phyloP scores from a whole-genome alignment of 129 eudicot genomes.

The Pseudognaphalium luteoalbum region DNA sequence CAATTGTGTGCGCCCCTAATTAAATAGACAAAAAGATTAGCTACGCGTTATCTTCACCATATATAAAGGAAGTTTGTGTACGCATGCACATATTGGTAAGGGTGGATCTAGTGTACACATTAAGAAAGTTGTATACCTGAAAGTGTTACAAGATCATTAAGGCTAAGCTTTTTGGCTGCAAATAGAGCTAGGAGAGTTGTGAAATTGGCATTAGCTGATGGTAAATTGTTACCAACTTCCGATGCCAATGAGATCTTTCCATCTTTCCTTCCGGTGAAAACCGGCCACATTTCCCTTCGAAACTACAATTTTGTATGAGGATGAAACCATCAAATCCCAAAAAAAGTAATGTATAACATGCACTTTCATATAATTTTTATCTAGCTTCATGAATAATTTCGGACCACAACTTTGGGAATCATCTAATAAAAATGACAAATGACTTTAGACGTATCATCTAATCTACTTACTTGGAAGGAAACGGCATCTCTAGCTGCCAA shows the following conservation, averaged over 20 bases:
- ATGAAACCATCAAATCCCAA: background rate
- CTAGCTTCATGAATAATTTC: too few species aligned
- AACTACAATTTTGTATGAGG: slow-evolving; percentile 31
- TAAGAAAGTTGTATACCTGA: slow-evolving; percentile 39
- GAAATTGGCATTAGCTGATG: slow-evolving; percentile 46
- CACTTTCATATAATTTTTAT: too few species aligned
- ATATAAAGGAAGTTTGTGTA: too few species aligned
- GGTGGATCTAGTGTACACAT: background rate
- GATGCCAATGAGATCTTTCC: slow-evolving; percentile 46
- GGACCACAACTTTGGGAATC: too few species aligned
- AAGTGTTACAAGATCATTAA: slow-evolving; percentile 53
- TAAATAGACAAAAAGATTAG: background rate
- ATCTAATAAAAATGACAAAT: background rate
- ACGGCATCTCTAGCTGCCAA: slow-evolving; percentile 63
- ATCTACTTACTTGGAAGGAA: slow-evolving; percentile 45
- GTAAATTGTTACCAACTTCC: slow-evolving; percentile 44
- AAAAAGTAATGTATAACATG: too few species aligned
- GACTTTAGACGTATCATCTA: background rate
- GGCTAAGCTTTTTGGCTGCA: slow-evolving; percentile 34
- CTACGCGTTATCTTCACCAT: too few species aligned
- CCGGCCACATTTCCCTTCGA: slow-evolving; percentile 47
- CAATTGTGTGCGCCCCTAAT: slow-evolving; percentile 57
- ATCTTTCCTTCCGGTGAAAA: slow-evolving; percentile 54
- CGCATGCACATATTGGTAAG: too few species aligned
- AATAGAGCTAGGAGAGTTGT: slow-evolving; percentile 42